Base-by-base conservation (phyloP, 1,284 basidiomycete genomes). In the Bondarzewia mesenterica region DNA sequence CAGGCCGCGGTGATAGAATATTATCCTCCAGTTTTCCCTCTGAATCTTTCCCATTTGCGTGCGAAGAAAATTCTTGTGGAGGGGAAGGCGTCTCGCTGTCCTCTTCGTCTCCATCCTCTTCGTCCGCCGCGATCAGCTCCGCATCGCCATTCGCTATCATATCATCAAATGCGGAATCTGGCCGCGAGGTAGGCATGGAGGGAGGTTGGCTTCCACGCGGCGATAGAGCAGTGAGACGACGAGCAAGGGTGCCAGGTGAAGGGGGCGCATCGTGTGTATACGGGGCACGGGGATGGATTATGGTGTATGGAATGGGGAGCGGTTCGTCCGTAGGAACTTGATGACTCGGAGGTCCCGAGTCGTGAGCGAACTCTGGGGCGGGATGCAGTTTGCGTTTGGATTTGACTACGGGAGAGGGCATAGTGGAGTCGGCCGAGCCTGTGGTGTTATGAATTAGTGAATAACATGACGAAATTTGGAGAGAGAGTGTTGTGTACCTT, bases 401-500 rank as follows among this genome's bases (percentile, higher is more conserved):
- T 40, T 58, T 58, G 7, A 63, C 61, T n/a, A 59, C 57, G 2
- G 69, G 68, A 1, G 68, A 69, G 1, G 68, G 66, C 38, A 64
- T 57, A 3, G 69, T 70, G 12, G 69, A 71, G 50, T 71, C 69
- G 5, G 67, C 68, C 4, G 67, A 65, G 42, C 69, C 69, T 71
- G 52, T 22, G 46, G 25, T 14, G 1, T 21, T 6, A 10, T n/a
- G 5, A 46, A n/a, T 38, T 36, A 21, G 44, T 32, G 21, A 45
- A 41, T 4, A 23, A 7, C 29, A n/a, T 32, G 10, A 12, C 7
- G 6, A 32, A 1, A 32, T 32, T 42, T 15, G 38, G 25, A 15
- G 23, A 44, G 6, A 47, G 35, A 32, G 18, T 15, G 25, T 42
- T 46, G 57, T 66, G 57, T 54, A 84, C 85, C 85, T 62, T 87